phyloP scores from a whole-genome alignment of 1,284 basidiomycete species.

The Wolfiporia cocos region DNA sequence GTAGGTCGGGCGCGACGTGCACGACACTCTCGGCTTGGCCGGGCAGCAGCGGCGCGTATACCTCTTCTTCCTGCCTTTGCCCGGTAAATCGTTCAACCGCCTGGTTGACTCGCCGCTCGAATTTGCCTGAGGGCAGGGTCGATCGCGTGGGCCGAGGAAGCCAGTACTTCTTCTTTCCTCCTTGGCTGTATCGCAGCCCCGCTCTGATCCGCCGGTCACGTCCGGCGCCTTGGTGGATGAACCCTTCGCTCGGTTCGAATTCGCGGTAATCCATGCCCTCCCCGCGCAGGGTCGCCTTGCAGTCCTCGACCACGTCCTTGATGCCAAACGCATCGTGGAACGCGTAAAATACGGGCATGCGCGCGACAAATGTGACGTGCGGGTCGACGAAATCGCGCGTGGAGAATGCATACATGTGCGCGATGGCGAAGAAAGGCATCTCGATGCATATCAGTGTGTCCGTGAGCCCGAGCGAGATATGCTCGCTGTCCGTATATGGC shows the following conservation, averaged over 20 bases:
- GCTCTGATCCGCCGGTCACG: constrained; percentile 81
- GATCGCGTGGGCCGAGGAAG: constrained; percentile 61
- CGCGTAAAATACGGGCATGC: constrained; percentile 85
- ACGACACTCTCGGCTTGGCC: constrained; percentile 63
- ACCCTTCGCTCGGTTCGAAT: constrained; percentile 93
- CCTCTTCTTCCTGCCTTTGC: constrained; percentile 48
- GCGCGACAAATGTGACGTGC: constrained; percentile 65
- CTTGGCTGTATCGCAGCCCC: constrained; percentile 85
- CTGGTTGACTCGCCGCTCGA: constrained; percentile 36
- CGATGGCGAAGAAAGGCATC: constrained; percentile 96
- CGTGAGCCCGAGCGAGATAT: constrained; percentile 86
- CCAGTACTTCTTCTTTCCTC: constrained; percentile 90
- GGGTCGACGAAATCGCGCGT: constrained; percentile 80
- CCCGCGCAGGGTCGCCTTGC: constrained; percentile 78
- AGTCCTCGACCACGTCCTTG: constrained; percentile 86
- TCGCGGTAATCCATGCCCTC: constrained; percentile 92
- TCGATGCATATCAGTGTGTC: constrained; percentile 93
- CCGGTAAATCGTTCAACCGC: constrained; percentile 39
- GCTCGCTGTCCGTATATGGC: constrained; percentile 85
- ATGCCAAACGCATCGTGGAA: constrained; percentile 83
- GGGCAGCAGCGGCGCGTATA: constrained; percentile 72
- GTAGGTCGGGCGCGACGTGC: constrained; percentile 56
- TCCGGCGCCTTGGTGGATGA: constrained; percentile 82
- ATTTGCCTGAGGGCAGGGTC: constrained; percentile 31
- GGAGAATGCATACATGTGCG: constrained; percentile 87